Conservation (phyloP, 2,329 filamentous ascomycete genomes). For the Colletotrichum salicis region DNA sequence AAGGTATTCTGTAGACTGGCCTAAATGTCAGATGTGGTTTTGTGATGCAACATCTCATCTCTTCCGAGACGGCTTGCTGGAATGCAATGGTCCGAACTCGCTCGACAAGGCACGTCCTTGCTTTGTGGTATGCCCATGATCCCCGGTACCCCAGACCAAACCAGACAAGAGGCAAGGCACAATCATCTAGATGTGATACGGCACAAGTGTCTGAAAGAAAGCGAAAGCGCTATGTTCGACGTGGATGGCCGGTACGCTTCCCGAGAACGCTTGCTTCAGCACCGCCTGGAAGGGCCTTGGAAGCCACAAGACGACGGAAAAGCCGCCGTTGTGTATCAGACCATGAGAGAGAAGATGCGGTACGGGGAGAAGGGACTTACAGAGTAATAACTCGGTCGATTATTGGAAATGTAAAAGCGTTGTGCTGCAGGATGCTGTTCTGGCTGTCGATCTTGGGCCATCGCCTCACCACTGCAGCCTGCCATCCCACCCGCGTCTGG, state of each 20-base stretch:
- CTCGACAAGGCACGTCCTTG: slow-evolving; percentile 22
- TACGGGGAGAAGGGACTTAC: neutral
- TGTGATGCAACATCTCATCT: slow-evolving; percentile 20
- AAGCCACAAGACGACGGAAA: neutral
- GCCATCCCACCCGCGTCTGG: neutral
- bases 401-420: slow-evolving; percentile 19
- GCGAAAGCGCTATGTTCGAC: neutral
- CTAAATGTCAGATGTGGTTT: neutral
- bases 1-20: neutral
- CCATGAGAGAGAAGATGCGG: neutral
- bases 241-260: neutral
- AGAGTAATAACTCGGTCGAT: neutral
- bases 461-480: slow-evolving; percentile 15
- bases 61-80: neutral
- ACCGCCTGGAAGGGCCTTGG: slow-evolving; percentile 24
- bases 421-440: slow-evolving; percentile 6
- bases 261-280: slow-evolving; percentile 27
- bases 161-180: slow-evolving; percentile 8
- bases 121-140: neutral
- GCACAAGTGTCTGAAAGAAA: slow-evolving; percentile 15
- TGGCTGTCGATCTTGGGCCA: slow-evolving; percentile 4
- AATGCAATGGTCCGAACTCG: slow-evolving; percentile 26
- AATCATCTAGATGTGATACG: slow-evolving; percentile 21
- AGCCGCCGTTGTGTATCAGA: neutral
- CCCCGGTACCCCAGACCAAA: slow-evolving; percentile 2